Conservation (phyloP, 805 yeast genomes). For the Candida chauliodis region DNA sequence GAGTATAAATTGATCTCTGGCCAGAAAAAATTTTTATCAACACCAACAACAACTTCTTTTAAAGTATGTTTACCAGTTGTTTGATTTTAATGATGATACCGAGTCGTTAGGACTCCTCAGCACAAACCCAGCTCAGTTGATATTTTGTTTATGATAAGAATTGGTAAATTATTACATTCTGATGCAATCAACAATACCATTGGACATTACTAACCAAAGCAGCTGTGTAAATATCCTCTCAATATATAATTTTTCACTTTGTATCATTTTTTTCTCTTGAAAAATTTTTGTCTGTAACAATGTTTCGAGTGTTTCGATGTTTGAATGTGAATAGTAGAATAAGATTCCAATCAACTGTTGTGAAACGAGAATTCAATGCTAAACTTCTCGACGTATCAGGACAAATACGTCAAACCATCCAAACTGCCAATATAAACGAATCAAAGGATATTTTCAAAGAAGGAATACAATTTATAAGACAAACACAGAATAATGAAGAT, state of each 20-base stretch:
- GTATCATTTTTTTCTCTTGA: not conserved
- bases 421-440: constrained; percentile 21
- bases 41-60: too few relatives aligned
- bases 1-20: constrained; percentile 2
- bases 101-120: constrained; percentile 36
- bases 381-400: constrained; percentile 32
- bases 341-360: not conserved
- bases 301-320: not conserved
- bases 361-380: constrained; percentile 15
- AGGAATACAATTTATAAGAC: constrained; percentile 36
- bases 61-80: too few relatives aligned
- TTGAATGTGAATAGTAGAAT: too few relatives aligned
- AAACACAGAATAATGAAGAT: constrained; percentile 30
- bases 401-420: constrained; percentile 27
- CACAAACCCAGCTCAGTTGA: constrained; percentile 45
- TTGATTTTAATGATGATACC: constrained; percentile 30
- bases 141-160: constrained; percentile 40
- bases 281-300: constrained; percentile 3
- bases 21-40: too few relatives aligned
- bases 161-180: constrained; percentile 19
- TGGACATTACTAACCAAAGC: not conserved
- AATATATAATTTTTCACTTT: not conserved
- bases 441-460: constrained; percentile 37
- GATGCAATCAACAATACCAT: constrained; percentile 9
- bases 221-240: not conserved